phyloP scores from a whole-genome alignment of 2,329 filamentous ascomycete genomes.

The Penicillium sp. region DNA sequence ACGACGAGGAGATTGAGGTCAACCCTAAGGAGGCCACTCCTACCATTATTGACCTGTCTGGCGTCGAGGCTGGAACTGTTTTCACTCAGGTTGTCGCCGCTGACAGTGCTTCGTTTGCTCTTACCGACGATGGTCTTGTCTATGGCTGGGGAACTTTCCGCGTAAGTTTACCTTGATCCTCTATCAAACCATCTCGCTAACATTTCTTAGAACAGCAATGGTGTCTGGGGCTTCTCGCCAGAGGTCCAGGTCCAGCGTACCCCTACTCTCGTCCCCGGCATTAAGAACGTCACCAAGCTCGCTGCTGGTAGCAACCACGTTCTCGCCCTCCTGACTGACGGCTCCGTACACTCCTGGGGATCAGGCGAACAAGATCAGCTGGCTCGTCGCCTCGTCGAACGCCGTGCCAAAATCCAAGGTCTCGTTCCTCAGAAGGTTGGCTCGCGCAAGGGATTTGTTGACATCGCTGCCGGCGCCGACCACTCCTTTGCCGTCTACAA shows the following conservation, averaged over 20 bases:
- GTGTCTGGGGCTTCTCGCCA: conserved; percentile 52
- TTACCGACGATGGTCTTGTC: conserved; percentile 58
- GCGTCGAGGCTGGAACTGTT: conserved; percentile 51
- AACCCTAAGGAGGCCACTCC: conserved; percentile 56
- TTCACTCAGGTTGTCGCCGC: conserved; percentile 58
- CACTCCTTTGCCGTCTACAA: conserved; percentile 70
- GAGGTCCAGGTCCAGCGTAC: conserved; percentile 37
- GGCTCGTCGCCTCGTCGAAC: conserved; percentile 54
- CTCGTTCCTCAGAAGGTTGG: conserved; percentile 51
- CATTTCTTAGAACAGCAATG: conserved; percentile 50
- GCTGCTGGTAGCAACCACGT: conserved; percentile 51
- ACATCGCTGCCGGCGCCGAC: conserved; percentile 65
- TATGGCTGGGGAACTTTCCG: conserved; percentile 63
- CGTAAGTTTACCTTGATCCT: conserved; percentile 31
- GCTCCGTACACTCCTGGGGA: conserved; percentile 57
- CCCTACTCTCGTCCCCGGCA: conserved; percentile 40
- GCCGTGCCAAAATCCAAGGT: conserved; percentile 46
- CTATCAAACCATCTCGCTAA: not conserved
- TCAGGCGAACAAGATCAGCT: conserved; percentile 62
- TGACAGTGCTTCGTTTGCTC: conserved; percentile 57
- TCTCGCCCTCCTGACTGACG: conserved; percentile 51
- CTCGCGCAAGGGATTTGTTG: conserved; percentile 52
- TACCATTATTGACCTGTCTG: conserved; percentile 44
- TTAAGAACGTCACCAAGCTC: conserved; percentile 49
- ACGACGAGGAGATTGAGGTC: conserved; percentile 46